Conservation (phyloP, 2,329 filamentous ascomycete species). For the Phialophora macrospora region DNA sequence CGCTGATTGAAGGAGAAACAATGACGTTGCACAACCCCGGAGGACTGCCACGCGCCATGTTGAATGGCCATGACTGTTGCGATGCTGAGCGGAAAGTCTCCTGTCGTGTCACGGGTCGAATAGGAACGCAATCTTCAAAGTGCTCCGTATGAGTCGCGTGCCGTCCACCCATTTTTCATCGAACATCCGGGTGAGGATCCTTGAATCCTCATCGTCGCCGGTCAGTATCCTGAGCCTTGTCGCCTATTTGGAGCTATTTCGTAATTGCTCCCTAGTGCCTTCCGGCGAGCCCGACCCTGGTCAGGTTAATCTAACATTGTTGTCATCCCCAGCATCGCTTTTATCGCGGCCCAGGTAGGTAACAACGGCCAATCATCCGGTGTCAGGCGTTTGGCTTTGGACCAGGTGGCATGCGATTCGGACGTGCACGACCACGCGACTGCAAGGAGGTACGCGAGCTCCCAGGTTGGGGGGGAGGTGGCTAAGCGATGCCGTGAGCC, state of each 20-base stretch:
- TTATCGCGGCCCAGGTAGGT: neutral
- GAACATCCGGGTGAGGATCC: neutral
- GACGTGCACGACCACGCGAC: neutral
- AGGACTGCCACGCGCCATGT: conserved; percentile 2
- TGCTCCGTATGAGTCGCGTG: neutral
- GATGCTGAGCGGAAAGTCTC: neutral
- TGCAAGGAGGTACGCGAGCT: too few species aligned
- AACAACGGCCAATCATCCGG: neutral
- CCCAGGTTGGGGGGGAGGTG: too few species aligned
- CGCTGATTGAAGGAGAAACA: neutral
- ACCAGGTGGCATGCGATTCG: neutral
- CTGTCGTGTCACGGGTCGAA: neutral
- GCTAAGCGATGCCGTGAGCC: neutral
- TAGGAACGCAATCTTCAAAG: neutral
- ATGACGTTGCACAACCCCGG: conserved; percentile 7
- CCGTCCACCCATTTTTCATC: neutral
- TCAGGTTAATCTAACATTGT: neutral
- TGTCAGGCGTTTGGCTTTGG: neutral
- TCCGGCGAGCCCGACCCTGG: neutral
- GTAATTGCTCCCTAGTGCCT: neutral
- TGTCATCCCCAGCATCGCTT: neutral
- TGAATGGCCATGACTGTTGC: neutral
- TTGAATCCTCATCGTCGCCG: neutral
- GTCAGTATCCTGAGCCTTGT: neutral
- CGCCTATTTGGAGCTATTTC: neutral